phyloP scores from a whole-genome alignment of 208 protist species.

The Willaertia magna region DNA sequence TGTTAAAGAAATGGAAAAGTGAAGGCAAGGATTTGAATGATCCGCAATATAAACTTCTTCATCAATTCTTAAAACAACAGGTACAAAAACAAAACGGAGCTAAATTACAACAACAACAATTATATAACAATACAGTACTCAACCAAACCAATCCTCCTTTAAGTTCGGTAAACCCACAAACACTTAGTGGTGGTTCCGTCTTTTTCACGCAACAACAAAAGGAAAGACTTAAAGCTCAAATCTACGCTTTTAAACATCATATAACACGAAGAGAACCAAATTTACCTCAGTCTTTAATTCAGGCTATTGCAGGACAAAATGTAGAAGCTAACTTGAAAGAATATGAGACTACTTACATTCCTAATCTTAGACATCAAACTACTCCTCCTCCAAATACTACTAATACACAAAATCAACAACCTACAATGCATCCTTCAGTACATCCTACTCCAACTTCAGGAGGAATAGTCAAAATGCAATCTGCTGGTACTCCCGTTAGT shows the following conservation, averaged over 20 bases:
- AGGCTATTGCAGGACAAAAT: neutral
- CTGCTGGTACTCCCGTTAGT: neutral
- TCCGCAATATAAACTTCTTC: neutral
- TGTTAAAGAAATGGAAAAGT: neutral
- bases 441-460: neutral
- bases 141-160: neutral
- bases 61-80: neutral
- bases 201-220: neutral
- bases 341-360: neutral
- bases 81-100: neutral
- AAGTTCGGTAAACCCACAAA: neutral
- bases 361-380: neutral
- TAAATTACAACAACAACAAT: neutral
- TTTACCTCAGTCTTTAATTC: neutral
- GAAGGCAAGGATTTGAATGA: neutral
- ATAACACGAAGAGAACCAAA: neutral
- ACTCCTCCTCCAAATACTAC: neutral
- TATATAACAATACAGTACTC: neutral
- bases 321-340: neutral
- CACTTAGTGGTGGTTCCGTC: neutral
- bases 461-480: neutral
- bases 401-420: neutral
- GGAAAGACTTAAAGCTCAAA: slow-evolving; percentile 3
- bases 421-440: neutral
- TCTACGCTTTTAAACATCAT: neutral